A percentile compares a stretch with the other conserved stretches of the same genome.
These are phyloP conservation scores for Rhodosporidiobolus sp. DNA, from an alignment of 768 basidiomycete genomes.

Conservation along the genomic window DNA sequence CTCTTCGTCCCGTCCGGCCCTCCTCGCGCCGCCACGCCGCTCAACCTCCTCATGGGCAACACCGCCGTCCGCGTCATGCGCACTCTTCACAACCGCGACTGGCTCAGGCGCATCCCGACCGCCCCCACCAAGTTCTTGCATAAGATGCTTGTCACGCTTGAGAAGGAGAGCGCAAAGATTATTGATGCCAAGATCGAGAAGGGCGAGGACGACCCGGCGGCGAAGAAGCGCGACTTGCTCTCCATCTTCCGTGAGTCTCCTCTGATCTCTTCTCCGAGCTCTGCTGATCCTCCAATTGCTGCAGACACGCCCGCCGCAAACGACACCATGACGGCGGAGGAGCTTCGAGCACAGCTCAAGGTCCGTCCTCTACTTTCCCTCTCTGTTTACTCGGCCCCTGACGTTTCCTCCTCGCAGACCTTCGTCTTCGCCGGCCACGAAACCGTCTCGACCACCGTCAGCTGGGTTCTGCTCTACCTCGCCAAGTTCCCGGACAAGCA, in stretches of 20 bases:
- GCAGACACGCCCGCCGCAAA: background rate
- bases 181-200: background rate
- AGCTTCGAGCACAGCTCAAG: conserved; percentile 24
- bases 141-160: conserved; percentile 2
- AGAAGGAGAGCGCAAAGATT: conserved; percentile 22
- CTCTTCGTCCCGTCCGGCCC: background rate
- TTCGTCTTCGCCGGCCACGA: conserved; percentile 27
- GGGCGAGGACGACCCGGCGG: background rate
- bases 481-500: background rate
- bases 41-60: background rate
- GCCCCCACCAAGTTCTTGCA: background rate
- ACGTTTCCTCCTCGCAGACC: background rate
- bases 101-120: background rate
- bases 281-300: background rate
- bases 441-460: conserved; percentile 3
- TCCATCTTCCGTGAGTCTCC: background rate
- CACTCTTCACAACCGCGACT: background rate
- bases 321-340: conserved; percentile 10
- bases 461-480: conserved; percentile 9
- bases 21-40: background rate
- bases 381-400: too few relatives aligned
- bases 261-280: background rate
- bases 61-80: too few relatives aligned
- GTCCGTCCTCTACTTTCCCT: background rate
- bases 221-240: conserved; percentile 6